Evolutionary conservation across 2,329 filamentous ascomycete species (phyloP).

Genomic region (Phialophora chinensis): DNA sequence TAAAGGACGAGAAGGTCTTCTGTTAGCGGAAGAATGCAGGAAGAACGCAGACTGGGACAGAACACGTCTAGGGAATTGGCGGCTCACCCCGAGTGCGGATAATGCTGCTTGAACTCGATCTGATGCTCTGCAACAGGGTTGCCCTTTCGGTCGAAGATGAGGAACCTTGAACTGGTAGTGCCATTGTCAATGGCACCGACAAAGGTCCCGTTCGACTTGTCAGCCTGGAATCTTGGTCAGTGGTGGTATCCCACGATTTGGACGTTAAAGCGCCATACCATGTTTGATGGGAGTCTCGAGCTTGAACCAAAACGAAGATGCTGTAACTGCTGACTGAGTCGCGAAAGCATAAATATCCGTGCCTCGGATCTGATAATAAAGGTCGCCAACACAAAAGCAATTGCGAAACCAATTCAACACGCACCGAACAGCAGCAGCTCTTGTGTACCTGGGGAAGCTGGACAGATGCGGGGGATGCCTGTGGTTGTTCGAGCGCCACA

Average conservation of each 20-base stretch:
- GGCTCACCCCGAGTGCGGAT: slow-evolving; percentile 75
- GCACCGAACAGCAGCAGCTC: neutral
- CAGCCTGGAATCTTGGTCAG: slow-evolving; percentile 20
- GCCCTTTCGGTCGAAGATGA: slow-evolving; percentile 78
- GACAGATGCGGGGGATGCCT: slow-evolving; percentile 3
- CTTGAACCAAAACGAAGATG: slow-evolving; percentile 11
- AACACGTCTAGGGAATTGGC: neutral
- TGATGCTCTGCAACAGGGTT: slow-evolving; percentile 77
- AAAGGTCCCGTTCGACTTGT: slow-evolving; percentile 51
- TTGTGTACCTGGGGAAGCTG: slow-evolving; percentile 4
- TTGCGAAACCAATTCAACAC: neutral
- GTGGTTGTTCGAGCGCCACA: neutral
- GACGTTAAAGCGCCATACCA: slow-evolving; percentile 3
- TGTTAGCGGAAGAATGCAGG: slow-evolving; percentile 1
- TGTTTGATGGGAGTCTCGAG: slow-evolving; percentile 1
- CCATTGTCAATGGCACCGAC: slow-evolving; percentile 84
- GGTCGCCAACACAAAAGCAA: neutral
- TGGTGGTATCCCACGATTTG: neutral
- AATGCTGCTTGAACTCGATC: slow-evolving; percentile 78
- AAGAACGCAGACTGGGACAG: neutral
- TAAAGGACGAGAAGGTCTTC: slow-evolving; percentile 42
- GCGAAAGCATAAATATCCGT: slow-evolving; percentile 9
- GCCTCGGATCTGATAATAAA: neutral
- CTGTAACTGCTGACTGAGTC: slow-evolving; percentile 17
- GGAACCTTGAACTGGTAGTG: slow-evolving; percentile 79